Evolutionary conservation across 495 filamentous ascomycete genomes (phyloP).

Genomic region (Talaromyces nanjingensis): DNA sequence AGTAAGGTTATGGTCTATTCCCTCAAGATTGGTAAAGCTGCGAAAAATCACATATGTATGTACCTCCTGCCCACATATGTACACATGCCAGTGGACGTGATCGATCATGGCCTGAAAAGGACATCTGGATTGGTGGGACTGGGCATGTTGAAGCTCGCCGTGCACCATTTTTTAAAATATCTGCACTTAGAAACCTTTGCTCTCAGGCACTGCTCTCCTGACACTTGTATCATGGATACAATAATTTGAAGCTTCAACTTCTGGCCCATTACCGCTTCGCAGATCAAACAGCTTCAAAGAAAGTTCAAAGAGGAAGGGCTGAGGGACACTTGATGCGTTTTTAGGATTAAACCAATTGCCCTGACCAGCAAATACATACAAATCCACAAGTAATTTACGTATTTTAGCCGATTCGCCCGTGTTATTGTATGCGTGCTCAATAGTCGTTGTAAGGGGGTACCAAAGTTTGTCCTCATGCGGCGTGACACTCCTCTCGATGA

Average conservation of each 20-base stretch:
- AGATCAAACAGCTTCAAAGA: not conserved
- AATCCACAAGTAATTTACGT: not conserved
- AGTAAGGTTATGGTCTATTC: too few relatives aligned
- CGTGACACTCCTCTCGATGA: not conserved
- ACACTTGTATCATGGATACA: not conserved
- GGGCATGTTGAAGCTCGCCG: too few relatives aligned
- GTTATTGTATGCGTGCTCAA: not conserved
- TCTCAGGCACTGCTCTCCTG: not conserved
- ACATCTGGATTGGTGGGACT: too few relatives aligned
- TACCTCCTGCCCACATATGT: too few relatives aligned
- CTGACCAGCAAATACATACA: not conserved
- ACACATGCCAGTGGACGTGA: too few relatives aligned
- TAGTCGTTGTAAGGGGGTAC: not conserved
- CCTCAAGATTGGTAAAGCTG: too few relatives aligned
- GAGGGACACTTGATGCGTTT: not conserved
- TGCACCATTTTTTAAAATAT: too few relatives aligned
- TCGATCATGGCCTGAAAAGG: too few relatives aligned
- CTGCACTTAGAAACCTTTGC: too few relatives aligned
- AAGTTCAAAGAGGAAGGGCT: not conserved
- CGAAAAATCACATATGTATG: too few relatives aligned
- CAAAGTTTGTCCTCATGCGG: too few relatives aligned
- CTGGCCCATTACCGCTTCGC: not conserved
- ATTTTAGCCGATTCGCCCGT: not conserved
- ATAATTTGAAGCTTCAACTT: not conserved
- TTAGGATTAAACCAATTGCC: not conserved